Conservation (phyloP, 306 rosid species). For the Rosa multiflora region DNA sequence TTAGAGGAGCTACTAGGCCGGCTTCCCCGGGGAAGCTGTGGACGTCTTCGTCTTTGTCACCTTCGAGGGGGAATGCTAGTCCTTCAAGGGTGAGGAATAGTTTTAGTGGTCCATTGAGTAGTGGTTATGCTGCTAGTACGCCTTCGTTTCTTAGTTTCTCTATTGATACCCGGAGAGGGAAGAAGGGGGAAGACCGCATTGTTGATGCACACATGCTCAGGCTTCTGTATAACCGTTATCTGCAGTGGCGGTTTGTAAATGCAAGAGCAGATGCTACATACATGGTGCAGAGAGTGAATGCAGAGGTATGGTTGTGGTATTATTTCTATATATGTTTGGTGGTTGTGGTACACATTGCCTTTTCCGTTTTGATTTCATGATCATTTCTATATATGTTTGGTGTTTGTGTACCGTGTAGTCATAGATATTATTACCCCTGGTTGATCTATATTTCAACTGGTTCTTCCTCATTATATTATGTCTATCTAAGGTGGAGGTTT, state of each 20-base stretch:
- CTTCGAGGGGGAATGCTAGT: constrained; percentile 72
- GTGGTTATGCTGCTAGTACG: constrained; percentile 43
- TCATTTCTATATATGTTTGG: neutral
- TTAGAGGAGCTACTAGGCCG: constrained; percentile 68
- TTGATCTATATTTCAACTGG: neutral
- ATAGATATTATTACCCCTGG: neutral
- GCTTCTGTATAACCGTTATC: constrained; percentile 84
- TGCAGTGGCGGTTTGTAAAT: constrained; percentile 97
- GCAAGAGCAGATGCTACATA: constrained; percentile 92
- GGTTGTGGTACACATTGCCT: too few relatives aligned
- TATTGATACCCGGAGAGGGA: constrained; percentile 89
- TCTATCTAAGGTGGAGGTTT: neutral
- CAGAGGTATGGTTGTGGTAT: constrained; percentile 67
- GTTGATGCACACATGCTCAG: constrained; percentile 89
- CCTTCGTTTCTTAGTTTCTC: constrained; percentile 94
- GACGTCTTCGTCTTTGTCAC: constrained; percentile 64
- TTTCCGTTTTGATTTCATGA: too few relatives aligned
- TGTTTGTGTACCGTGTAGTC: constrained; percentile 14
- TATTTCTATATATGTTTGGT: neutral
- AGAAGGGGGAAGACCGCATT: constrained; percentile 91
- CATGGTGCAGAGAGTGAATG: constrained; percentile 77
- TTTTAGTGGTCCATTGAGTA: constrained; percentile 51
- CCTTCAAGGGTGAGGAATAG: constrained; percentile 81
- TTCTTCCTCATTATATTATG: neutral
- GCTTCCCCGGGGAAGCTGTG: constrained; percentile 87